Percentiles rank a stretch among this genome's conserved stretches.
Evolutionary conservation across 768 basidiomycete genomes (phyloP).

Genomic region (Hypsizygus marmoreus): DNA sequence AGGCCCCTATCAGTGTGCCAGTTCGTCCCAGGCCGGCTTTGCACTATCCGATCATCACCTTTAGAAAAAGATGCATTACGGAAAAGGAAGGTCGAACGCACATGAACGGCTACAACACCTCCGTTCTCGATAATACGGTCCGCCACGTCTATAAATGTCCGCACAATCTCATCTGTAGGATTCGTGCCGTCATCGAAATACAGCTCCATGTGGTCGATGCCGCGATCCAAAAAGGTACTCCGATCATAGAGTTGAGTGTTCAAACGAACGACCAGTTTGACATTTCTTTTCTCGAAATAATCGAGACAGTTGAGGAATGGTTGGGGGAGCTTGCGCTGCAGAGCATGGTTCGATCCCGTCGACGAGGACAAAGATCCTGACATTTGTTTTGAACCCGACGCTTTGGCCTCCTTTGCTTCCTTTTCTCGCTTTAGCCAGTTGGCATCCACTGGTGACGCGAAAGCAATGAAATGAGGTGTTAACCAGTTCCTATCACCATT

Average conservation of each 20-base stretch:
- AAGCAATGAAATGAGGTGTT: constrained; percentile 89
- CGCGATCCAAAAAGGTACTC: constrained; percentile 76
- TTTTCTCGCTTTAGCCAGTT: constrained; percentile 78
- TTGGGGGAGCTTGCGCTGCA: constrained; percentile 75
- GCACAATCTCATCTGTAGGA: constrained; percentile 92
- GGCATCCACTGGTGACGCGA: constrained; percentile 87
- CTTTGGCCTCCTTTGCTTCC: constrained; percentile 53
- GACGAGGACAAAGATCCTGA: constrained; percentile 27
- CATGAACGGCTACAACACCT: constrained; percentile 87
- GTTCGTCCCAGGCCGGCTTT: constrained; percentile 97
- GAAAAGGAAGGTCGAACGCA: constrained; percentile 39
- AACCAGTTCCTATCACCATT: constrained; percentile 97
- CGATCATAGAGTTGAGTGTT: constrained; percentile 93
- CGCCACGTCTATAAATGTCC: constrained; percentile 85
- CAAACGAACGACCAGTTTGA: constrained; percentile 90
- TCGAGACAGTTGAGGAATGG: constrained; percentile 91
- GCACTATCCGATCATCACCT: constrained; percentile 53
- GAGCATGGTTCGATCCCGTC: constrained; percentile 46
- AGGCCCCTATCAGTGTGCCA: constrained; percentile 95
- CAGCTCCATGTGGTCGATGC: constrained; percentile 87
- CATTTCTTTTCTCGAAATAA: constrained; percentile 84
- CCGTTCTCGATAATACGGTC: constrained; percentile 77
- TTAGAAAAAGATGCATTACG: constrained; percentile 18
- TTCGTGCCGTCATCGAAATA: constrained; percentile 99
- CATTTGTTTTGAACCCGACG: constrained; percentile 20